Base-by-base conservation (phyloP, 768 basidiomycete genomes). In the Hysterangium stoloniferum region DNA sequence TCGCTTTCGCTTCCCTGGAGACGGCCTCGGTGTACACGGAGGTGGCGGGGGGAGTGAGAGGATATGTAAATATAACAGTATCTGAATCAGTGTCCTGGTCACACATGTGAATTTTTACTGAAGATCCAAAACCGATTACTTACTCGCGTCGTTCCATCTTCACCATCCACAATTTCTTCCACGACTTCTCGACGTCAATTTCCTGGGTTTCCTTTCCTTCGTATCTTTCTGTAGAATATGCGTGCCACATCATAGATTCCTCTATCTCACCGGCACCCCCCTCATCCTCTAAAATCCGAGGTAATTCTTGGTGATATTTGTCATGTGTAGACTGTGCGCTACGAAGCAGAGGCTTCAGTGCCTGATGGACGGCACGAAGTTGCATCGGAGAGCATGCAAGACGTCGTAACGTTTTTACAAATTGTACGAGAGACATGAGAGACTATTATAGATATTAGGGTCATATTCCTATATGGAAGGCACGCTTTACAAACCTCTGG, bases 231-330 rank as follows among this genome's bases (percentile, higher is more conserved):
- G 83, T 74, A 52, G 72, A 72, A 34, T 84, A 65, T 0, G 78
- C 74, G 52, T 77, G 87, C 84, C 84, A 88, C 79, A 87, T 84
- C 72, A 85, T 80, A 0, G 70, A 72, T 52, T 86, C 86, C 54
- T 87, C 85, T 29, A 74, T 66, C 54, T 79, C 79, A 2, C 76
- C 83, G 2, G 71, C 76, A 1, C 79, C 82, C 8, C 77, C 80
- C 0, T 74, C 77, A 38, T 80, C 72, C 0, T 64, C 63, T 2
- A 89, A 71, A 6, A 86, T 75, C 51, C 73, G 70, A 0, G 78
- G 72, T 1, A 89, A 71, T n/a, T 82, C 79, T 0, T 66, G 63
- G 56, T 79, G 77, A 55, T 85, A 88, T 62, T 87, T 88, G 27
- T 72, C 69, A 2, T 73, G 63, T 4, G 72, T 66, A 1, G 71